Base-by-base conservation (phyloP, 768 basidiomycete genomes). In the Russula olivacea region DNA sequence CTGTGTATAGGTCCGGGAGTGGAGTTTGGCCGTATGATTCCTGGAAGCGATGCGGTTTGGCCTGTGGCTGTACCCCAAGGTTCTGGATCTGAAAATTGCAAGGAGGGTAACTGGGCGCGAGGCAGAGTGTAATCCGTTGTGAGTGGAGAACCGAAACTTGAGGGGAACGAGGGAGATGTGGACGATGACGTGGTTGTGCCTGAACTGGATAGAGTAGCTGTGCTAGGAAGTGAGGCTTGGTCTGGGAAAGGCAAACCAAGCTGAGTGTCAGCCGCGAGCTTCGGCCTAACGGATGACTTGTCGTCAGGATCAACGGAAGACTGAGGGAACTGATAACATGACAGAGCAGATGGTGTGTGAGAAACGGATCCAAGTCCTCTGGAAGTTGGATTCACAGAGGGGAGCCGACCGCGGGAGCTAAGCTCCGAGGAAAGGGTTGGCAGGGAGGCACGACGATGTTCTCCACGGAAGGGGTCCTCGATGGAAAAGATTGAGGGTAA, bases 401-500 rank as follows among this genome's bases (percentile, higher is more conserved):
- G 86, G 40, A 82, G 79, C 50, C 85, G 78, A 69, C 80, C 74
- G 69, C 83, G 81, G 65, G 71, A 71, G 66, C 72, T 68, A 17
- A 72, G 28, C 58, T 86, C 83, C 21, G 83, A 78, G 71, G 78
- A 75, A 50, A 87, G 77, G 55, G 78, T 81, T 2, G 87, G 86
- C 23, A 89, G 77, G 3, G 87, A 87, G 4, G 84, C 76, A 50
- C 87, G 83, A 59, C 88, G 83, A 58, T 72, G 74, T 49, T 86
- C 84, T 68, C 74, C 75, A 62, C 80, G 72, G 71, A 81, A 74
- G 28, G 78, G 76, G 71, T 86, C 86, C 71, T 85, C 83, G 65
- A 89, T 79, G 36, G 83, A 81, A 67, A 87, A 88, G 68, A 89
- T 87, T 69, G 87, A 87, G 19, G 88, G 88, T 19, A 90, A 79